phyloP scores from a whole-genome alignment of 176 grass and related monocot species.

The Bonia amplexicaulis region DNA sequence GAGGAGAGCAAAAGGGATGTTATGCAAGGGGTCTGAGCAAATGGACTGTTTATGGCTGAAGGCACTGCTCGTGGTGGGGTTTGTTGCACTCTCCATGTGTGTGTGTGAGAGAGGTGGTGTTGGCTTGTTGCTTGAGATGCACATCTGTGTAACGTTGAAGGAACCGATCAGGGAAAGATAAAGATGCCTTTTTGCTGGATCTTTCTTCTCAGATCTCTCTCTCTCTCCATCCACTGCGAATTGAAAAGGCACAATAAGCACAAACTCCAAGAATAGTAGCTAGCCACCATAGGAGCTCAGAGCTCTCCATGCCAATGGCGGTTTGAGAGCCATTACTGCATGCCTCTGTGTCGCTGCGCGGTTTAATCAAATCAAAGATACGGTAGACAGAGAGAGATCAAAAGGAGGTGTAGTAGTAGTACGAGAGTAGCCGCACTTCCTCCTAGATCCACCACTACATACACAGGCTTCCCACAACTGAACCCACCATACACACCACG shows the following conservation, averaged over 20 bases:
- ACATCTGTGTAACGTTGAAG: slow-evolving; percentile 51
- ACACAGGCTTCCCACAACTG: not conserved
- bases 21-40: slow-evolving; percentile 3
- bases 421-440: not conserved
- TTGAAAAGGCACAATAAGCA: slow-evolving; percentile 30
- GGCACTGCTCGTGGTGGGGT: slow-evolving; percentile 52
- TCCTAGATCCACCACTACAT: slow-evolving; percentile 35
- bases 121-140: slow-evolving; percentile 26
- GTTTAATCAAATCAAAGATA: slow-evolving; percentile 55
- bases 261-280: slow-evolving; percentile 29
- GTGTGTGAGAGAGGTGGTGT: not conserved
- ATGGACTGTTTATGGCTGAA: slow-evolving; percentile 12
- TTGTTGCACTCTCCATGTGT: not conserved
- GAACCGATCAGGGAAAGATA: slow-evolving; percentile 38
- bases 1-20: slow-evolving; percentile 35
- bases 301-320: slow-evolving; percentile 27
- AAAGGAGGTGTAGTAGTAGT: not conserved
- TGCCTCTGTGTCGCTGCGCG: not conserved
- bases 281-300: not conserved
- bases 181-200: slow-evolving; percentile 48
- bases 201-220: slow-evolving; percentile 34
- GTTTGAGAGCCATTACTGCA: slow-evolving; percentile 35
- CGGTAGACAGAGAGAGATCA: not conserved
- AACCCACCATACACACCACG: not conserved
- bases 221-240: slow-evolving; percentile 10